Percentiles rank a stretch among this genome's conserved stretches.
phyloP scores from a whole-genome alignment of 768 basidiomycete species.

The Serendipita sp. region DNA sequence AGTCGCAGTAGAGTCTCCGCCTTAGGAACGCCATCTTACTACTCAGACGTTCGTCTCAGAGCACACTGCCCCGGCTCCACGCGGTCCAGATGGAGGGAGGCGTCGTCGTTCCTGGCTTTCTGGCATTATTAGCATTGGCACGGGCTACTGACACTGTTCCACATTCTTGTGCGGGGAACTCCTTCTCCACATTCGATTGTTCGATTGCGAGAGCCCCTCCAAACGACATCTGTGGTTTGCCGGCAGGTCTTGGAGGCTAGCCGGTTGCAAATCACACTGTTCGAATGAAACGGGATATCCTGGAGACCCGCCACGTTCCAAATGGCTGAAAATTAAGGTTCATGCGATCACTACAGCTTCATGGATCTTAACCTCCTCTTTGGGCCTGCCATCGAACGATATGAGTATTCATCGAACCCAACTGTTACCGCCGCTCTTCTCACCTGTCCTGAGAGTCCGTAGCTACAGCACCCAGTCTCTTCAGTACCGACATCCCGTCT shows the following conservation, averaged over 20 bases:
- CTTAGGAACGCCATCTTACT: neutral
- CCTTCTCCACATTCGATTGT: neutral
- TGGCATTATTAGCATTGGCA: too few relatives aligned
- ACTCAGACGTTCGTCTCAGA: neutral
- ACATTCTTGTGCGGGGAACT: neutral
- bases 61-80: neutral
- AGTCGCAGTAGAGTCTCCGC: too few relatives aligned
- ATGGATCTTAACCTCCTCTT: conserved; percentile 83
- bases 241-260: neutral
- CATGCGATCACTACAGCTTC: conserved; percentile 38
- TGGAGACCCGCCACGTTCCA: neutral
- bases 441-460: conserved; percentile 80
- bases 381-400: conserved; percentile 21
- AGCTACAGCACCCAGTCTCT: conserved; percentile 77
- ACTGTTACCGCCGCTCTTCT: conserved; percentile 16
- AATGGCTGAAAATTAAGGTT: conserved; percentile 1
- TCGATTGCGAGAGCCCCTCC: neutral
- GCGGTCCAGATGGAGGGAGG: neutral
- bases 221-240: neutral
- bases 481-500: conserved; percentile 82
- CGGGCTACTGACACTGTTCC: too few relatives aligned
- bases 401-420: neutral
- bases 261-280: neutral
- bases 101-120: too few relatives aligned
- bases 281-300: neutral